Evolutionary conservation across 2,329 filamentous ascomycete species (phyloP), one percentile per base, ranked within the genome.

Genomic region (Venturia nashicola): DNA sequence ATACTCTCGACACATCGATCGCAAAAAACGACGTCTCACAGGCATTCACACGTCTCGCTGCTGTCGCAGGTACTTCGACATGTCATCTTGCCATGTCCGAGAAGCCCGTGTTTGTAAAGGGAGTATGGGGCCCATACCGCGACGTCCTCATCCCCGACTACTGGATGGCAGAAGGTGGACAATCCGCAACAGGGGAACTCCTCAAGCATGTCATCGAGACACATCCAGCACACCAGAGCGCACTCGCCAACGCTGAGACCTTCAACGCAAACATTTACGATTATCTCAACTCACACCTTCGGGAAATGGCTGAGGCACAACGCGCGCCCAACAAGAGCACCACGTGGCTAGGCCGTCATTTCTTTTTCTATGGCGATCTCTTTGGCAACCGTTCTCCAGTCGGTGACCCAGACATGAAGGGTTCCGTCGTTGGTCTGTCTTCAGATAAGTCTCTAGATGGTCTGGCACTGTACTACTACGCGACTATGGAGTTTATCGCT

Each of bases 341-440:
- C 67, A 87, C 90, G 20, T 95, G 92, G 75, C 81, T 99, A 1
- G 91, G 86, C 14, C 89, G 93, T 9, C 93, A 99, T 76, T 89
- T 96, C 78, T 99, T 99, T 84, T 95, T 99, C 80, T 99, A 99
- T 75, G 94, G 94, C 67, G 94, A 99, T 72, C 82, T 97, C 4
- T 97, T 95, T 83, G 94, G 94, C 66, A 99, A 99, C 78, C 87
- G 94, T 48, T 96, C 91, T 23, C 94, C 94, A 1, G 84, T 99
- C 65, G 93, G 94, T 4, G 92, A 99, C 72, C 82, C 93, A 34
- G 89, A 86, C 76, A 99, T 99, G 94, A 89, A 88, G 68, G 94
- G 94, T 34, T 86, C 90, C 7, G 84, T 96, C 67, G 86, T 97
- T 67, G 94, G 94, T 20, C 80, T 99, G 65, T 90, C 87, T 72